These are phyloP conservation scores for Pulveroboletus sp. DNA, from an alignment of 768 basidiomycete species.

Conservation along the genomic window DNA sequence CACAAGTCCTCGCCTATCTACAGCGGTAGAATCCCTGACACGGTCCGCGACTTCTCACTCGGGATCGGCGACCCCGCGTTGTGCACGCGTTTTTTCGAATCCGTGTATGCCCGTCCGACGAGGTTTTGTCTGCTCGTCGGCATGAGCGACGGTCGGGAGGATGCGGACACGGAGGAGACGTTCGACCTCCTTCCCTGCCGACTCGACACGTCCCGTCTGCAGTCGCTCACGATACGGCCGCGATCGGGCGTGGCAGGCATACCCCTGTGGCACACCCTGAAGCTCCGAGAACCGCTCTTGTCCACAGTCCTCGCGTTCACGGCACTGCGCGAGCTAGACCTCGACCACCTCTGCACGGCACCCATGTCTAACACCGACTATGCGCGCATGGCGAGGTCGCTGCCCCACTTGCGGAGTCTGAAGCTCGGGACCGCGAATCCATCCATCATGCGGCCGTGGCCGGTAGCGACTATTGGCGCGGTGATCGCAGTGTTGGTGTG, in stretches of 20 bases:
- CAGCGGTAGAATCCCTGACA: constrained; percentile 8
- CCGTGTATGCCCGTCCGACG: constrained; percentile 10
- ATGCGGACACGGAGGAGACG: background rate
- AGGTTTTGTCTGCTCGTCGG: constrained; percentile 6
- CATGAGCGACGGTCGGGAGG: constrained; percentile 1
- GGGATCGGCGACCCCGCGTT: background rate
- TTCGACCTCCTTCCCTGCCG: constrained; percentile 9
- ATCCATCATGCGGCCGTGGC: background rate
- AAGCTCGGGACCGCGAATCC: constrained; percentile 14
- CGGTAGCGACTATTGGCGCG: constrained; percentile 6
- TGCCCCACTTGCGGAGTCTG: constrained; percentile 7
- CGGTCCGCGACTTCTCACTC: constrained; percentile 13
- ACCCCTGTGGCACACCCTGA: background rate
- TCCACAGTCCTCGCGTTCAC: constrained; percentile 11
- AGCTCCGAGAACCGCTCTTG: constrained; percentile 1
- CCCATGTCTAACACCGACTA: constrained; percentile 10
- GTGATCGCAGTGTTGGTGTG: constrained; percentile 10
- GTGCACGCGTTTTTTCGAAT: constrained; percentile 10
- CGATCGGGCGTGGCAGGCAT: background rate
- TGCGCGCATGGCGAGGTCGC: constrained; percentile 7
- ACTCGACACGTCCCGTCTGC: constrained; percentile 10
- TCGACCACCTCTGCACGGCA: constrained; percentile 14
- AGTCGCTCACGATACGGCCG: constrained; percentile 3
- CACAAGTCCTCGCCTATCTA: constrained; percentile 6
- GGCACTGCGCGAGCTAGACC: constrained; percentile 10